Evolutionary conservation across 2,329 filamentous ascomycete species (phyloP).

Genomic region (Cladosporium sp.): DNA sequence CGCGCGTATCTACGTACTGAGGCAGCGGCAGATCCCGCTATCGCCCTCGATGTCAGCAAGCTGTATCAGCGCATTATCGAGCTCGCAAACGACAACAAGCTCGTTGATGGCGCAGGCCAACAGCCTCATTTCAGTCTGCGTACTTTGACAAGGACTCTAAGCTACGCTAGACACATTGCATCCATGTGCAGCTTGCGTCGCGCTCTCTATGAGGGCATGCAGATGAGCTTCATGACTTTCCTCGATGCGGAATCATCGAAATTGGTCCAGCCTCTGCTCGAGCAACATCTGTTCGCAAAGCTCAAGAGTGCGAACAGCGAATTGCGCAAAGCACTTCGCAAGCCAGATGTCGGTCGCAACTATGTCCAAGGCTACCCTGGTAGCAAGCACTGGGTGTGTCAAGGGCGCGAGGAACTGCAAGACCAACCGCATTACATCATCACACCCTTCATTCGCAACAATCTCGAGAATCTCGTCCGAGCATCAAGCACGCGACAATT

Average conservation of each 20-base stretch:
- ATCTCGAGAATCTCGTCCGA: conserved; percentile 89
- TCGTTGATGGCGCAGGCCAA: conserved; percentile 94
- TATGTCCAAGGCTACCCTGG: conserved; percentile 64
- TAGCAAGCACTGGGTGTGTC: conserved; percentile 68
- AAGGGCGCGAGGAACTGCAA: conserved; percentile 66
- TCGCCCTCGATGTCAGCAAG: conserved; percentile 76
- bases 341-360: conserved; percentile 71
- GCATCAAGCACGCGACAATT: conserved; percentile 90
- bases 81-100: conserved; percentile 74
- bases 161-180: conserved; percentile 82
- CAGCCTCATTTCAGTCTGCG: conserved; percentile 96
- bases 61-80: conserved; percentile 87
- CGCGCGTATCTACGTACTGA: conserved; percentile 77
- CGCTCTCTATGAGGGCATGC: conserved; percentile 90
- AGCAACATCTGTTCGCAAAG: conserved; percentile 73
- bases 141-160: conserved; percentile 85
- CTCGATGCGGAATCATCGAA: conserved; percentile 80
- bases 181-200: conserved; percentile 81
- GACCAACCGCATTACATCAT: conserved; percentile 91
- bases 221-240: conserved; percentile 95
- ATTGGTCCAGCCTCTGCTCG: conserved; percentile 74
- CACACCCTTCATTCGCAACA: conserved; percentile 90
- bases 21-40: conserved; percentile 69
- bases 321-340: conserved; percentile 73
- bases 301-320: conserved; percentile 70